Evolutionary conservation across 148 eudicot genomes (phyloP).

Genomic region (Heliosperma pusillum): DNA sequence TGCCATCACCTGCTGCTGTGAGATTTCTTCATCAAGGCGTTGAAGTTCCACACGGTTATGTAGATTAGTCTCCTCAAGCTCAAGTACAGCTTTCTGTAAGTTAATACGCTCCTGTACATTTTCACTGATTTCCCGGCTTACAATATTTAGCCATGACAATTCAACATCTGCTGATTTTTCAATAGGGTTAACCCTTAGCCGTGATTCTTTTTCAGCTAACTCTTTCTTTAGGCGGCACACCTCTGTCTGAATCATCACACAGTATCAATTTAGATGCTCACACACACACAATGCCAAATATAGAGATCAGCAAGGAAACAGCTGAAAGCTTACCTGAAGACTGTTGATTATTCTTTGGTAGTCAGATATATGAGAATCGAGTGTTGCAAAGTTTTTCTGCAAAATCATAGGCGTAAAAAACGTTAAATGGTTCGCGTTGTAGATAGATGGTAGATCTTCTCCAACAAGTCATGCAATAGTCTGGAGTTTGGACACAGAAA

Average conservation of each 20-base stretch:
- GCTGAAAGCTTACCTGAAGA: conserved; percentile 54
- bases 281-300: conserved; percentile 7
- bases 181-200: conserved; percentile 48
- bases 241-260: conserved; percentile 47
- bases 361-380: conserved; percentile 78
- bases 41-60: conserved; percentile 65
- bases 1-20: conserved; percentile 58
- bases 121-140: conserved; percentile 80
- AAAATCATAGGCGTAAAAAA: conserved; percentile 7
- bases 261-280: conserved; percentile 8
- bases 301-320: not conserved
- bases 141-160: conserved; percentile 57
- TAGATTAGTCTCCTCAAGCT: conserved; percentile 74
- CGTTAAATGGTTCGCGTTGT: not conserved
- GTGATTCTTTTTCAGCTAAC: conserved; percentile 69
- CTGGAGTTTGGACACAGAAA: not conserved
- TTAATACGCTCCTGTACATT: conserved; percentile 89
- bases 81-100: conserved; percentile 79
- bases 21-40: conserved; percentile 76
- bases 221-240: conserved; percentile 65
- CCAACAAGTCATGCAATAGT: not conserved
- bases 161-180: conserved; percentile 69
- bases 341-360: conserved; percentile 78
- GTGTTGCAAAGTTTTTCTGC: conserved; percentile 73
- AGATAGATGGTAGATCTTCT: not conserved